phyloP scores from a whole-genome alignment of 768 basidiomycete species.

The Auricularia heimuer region DNA sequence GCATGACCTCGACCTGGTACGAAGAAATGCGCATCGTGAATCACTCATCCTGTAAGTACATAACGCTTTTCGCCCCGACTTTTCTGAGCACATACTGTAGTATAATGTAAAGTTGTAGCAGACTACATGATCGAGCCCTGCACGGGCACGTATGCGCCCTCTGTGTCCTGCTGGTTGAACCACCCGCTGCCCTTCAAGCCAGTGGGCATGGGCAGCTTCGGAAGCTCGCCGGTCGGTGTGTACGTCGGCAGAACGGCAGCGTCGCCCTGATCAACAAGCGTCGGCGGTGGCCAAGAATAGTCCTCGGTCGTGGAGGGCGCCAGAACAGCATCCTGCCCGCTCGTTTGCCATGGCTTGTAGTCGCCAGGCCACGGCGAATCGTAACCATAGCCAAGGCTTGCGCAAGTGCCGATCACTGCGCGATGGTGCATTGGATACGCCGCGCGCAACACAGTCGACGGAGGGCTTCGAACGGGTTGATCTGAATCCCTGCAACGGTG shows the following conservation, averaged over 20 bases:
- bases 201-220: slow-evolving; percentile 20
- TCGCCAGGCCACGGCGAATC: slow-evolving; percentile 2
- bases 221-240: slow-evolving; percentile 21
- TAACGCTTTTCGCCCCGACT: too few species aligned
- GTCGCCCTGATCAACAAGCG: slow-evolving; percentile 2
- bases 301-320: slow-evolving; percentile 10
- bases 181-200: not conserved
- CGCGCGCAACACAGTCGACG: too few species aligned
- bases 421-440: slow-evolving; percentile 5
- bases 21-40: too few species aligned
- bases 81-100: too few species aligned
- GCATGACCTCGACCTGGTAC: too few species aligned
- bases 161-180: not conserved
- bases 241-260: slow-evolving; percentile 20
- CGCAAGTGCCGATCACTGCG: slow-evolving; percentile 24
- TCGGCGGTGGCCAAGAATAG: slow-evolving; percentile 5
- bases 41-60: too few species aligned
- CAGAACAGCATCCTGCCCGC: slow-evolving; percentile 14
- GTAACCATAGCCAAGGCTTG: slow-evolving; percentile 14
- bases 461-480: too few species aligned
- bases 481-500: too few species aligned
- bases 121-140: too few species aligned
- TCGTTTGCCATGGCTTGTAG: slow-evolving; percentile 17
- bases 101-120: too few species aligned
- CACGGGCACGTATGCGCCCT: not conserved